phyloP scores from a whole-genome alignment of 306 rosid species.

The Cucumis melo region DNA sequence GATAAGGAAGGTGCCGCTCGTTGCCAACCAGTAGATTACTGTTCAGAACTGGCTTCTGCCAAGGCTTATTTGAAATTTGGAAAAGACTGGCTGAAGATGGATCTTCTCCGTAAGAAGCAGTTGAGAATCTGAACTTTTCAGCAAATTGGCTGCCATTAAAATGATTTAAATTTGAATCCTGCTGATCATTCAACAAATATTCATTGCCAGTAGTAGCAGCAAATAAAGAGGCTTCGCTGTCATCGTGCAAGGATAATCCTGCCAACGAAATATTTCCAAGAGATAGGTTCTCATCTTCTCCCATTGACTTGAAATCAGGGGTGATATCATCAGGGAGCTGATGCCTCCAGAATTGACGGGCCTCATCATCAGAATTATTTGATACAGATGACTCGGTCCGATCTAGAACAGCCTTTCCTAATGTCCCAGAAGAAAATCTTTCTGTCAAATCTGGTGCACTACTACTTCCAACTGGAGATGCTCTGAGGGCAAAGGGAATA shows the following conservation, averaged over 20 bases:
- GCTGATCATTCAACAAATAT: slow-evolving; percentile 45
- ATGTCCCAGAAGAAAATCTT: slow-evolving; percentile 33
- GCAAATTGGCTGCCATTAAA: slow-evolving; percentile 42
- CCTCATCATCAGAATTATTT: slow-evolving; percentile 86
- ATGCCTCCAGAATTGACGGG: slow-evolving; percentile 84
- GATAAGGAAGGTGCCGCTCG: slow-evolving; percentile 43
- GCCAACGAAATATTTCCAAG: slow-evolving; percentile 49
- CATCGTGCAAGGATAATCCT: slow-evolving; percentile 64
- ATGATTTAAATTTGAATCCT: slow-evolving; percentile 23
- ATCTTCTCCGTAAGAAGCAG: slow-evolving; percentile 51
- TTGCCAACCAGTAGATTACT: slow-evolving; percentile 32
- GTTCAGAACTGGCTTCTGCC: slow-evolving; percentile 54
- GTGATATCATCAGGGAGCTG: slow-evolving; percentile 97
- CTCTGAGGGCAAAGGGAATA: slow-evolving; percentile 65
- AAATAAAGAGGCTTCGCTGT: slow-evolving; percentile 34
- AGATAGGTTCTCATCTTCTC: slow-evolving; percentile 66
- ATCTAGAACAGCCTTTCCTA: slow-evolving; percentile 76
- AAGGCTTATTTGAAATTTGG: slow-evolving; percentile 43
- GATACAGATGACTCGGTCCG: slow-evolving; percentile 69
- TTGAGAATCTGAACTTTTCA: slow-evolving; percentile 49
- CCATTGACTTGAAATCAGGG: slow-evolving; percentile 82
- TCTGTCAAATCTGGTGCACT: slow-evolving; percentile 35
- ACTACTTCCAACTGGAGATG: slow-evolving; percentile 57
- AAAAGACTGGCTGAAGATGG: slow-evolving; percentile 42
- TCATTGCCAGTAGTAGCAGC: slow-evolving; percentile 50